Conservation (phyloP, 2,329 filamentous ascomycete genomes). For the Mycosphaerella sp. region DNA sequence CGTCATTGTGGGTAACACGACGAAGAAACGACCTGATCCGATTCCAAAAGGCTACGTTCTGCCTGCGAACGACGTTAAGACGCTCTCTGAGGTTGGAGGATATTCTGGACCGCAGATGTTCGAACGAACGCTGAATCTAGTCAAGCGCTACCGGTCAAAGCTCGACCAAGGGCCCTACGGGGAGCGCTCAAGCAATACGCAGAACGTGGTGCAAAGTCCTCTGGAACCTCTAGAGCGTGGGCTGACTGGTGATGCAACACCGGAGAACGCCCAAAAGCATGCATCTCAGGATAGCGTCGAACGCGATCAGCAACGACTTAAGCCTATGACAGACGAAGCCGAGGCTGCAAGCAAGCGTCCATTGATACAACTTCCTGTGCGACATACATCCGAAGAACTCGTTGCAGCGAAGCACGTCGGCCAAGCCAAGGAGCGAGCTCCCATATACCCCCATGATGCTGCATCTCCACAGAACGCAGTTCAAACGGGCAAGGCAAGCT, state of each 20-base stretch:
- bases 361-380: constrained; percentile 29
- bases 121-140: constrained; percentile 67
- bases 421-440: constrained; percentile 4
- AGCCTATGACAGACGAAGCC: constrained; percentile 27
- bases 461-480: constrained; percentile 6
- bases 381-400: constrained; percentile 21
- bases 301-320: constrained; percentile 30
- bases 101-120: constrained; percentile 91
- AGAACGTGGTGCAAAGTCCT: constrained; percentile 10
- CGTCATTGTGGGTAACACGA: constrained; percentile 96
- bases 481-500: constrained; percentile 7
- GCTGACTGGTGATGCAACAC: neutral
- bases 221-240: constrained; percentile 6
- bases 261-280: constrained; percentile 1
- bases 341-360: constrained; percentile 30
- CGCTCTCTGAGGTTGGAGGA: constrained; percentile 69
- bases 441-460: constrained; percentile 7
- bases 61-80: constrained; percentile 57
- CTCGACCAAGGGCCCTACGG: constrained; percentile 41
- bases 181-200: constrained; percentile 7
- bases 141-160: constrained; percentile 63
- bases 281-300: constrained; percentile 23
- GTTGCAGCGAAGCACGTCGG: constrained; percentile 9
- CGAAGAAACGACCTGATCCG: constrained; percentile 68
- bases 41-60: constrained; percentile 62